A percentile compares a stretch with the other conserved stretches of the same genome.
Evolutionary conservation across 1,284 basidiomycete species (phyloP).

Genomic region (Athelia sp.): DNA sequence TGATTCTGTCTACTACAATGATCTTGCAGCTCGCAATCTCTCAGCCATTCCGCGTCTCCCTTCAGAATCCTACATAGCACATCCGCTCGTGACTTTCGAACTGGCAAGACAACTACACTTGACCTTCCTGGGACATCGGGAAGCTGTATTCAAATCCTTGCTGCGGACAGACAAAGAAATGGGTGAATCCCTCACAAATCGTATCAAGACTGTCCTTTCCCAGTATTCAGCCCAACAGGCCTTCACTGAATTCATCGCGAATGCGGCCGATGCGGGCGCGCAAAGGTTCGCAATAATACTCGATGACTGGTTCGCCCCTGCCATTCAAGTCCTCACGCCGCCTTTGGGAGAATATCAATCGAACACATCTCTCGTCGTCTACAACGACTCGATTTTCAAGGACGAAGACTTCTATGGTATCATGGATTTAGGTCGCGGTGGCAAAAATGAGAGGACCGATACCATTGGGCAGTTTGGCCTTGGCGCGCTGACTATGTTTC

Average conservation of each 20-base stretch:
- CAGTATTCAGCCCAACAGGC: conserved; percentile 36
- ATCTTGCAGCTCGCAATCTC: conserved; percentile 25
- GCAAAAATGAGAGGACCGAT: conserved; percentile 29
- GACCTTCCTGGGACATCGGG: conserved; percentile 22
- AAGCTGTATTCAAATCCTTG: conserved; percentile 15
- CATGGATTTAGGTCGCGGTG: conserved; percentile 35
- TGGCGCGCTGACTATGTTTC: conserved; percentile 44
- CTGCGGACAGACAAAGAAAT: conserved; percentile 22
- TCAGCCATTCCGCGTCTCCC: conserved; percentile 12
- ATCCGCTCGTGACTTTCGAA: conserved; percentile 23
- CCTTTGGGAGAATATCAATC: conserved; percentile 25
- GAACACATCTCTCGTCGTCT: conserved; percentile 33
- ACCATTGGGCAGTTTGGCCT: conserved; percentile 47
- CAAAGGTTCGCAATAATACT: conserved; percentile 31
- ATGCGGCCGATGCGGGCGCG: conserved; percentile 43
- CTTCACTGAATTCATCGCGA: conserved; percentile 44
- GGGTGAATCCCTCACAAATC: conserved; percentile 22
- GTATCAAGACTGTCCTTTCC: conserved; percentile 24
- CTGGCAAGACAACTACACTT: conserved; percentile 28
- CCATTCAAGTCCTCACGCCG: conserved; percentile 22
- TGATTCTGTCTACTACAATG: conserved; percentile 29
- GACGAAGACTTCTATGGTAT: conserved; percentile 40
- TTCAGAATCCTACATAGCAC: conserved; percentile 19
- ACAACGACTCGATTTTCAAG: conserved; percentile 37
- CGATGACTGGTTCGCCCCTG: conserved; percentile 20